These are phyloP conservation scores for Cystofilobasidium macerans DNA, from an alignment of 768 basidiomycete genomes.

Conservation along the genomic window DNA sequence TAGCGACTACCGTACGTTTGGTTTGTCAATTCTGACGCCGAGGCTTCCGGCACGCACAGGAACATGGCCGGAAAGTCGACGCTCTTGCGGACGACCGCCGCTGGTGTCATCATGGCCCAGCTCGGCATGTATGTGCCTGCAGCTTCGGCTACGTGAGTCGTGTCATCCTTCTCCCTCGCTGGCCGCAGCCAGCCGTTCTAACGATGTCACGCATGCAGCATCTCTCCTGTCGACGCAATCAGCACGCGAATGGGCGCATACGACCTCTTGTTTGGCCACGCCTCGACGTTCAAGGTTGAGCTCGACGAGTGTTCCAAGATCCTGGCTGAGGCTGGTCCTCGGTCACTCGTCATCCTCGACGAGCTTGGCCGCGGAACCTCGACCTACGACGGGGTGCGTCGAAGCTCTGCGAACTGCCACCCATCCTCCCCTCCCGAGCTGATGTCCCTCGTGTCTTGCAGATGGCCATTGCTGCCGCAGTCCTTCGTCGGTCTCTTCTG, in stretches of 20 bases:
- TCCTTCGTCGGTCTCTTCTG: neutral
- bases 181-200: too few species aligned
- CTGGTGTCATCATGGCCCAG: slow-evolving; percentile 82
- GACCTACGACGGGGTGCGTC: slow-evolving; percentile 84
- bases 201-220: too few species aligned
- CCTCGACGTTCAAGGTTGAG: slow-evolving; percentile 97
- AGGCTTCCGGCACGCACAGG: neutral
- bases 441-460: neutral
- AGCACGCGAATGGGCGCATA: slow-evolving; percentile 97
- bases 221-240: slow-evolving; percentile 83
- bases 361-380: slow-evolving; percentile 93
- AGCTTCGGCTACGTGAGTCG: slow-evolving; percentile 28
- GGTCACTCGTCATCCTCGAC: slow-evolving; percentile 86
- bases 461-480: neutral
- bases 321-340: slow-evolving; percentile 82
- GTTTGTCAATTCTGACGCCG: neutral
- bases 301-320: slow-evolving; percentile 89
- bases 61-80: slow-evolving; percentile 59
- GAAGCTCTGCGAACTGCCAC: too few species aligned
- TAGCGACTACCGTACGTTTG: neutral
- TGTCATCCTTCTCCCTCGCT: neutral
- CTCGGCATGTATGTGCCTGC: slow-evolving; percentile 94
- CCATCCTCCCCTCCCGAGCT: too few species aligned
- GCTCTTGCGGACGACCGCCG: slow-evolving; percentile 91
- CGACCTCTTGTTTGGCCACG: slow-evolving; percentile 88